Conservation (phyloP, 2,329 filamentous ascomycete genomes). For the Paecilomyces fulvus region DNA sequence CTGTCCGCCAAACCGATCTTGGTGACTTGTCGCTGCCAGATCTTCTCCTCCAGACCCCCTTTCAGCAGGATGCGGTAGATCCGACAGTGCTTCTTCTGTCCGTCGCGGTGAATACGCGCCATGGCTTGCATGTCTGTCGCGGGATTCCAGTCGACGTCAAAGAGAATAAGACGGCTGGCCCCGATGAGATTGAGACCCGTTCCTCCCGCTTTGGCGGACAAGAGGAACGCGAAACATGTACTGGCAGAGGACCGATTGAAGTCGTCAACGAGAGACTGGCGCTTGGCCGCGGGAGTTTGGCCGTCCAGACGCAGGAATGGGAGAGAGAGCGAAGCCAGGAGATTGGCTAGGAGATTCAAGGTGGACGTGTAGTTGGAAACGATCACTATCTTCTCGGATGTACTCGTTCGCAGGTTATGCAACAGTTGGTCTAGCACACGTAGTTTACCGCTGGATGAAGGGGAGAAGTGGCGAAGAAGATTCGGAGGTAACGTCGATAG, state of each 20-base stretch:
- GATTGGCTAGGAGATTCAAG: constrained; percentile 55
- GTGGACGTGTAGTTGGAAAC: constrained; percentile 72
- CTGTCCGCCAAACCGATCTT: constrained; percentile 63
- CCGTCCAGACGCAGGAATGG: constrained; percentile 62
- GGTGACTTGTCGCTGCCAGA: constrained; percentile 63
- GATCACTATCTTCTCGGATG: constrained; percentile 62
- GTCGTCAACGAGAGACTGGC: constrained; percentile 59
- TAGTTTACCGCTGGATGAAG: constrained; percentile 56
- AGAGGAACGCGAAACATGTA: constrained; percentile 59
- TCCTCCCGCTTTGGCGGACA: constrained; percentile 65
- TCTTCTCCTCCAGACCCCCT: constrained; percentile 65
- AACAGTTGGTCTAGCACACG: constrained; percentile 59
- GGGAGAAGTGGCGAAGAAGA: constrained; percentile 45
- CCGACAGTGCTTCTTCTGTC: constrained; percentile 58
- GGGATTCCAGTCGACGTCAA: constrained; percentile 70
- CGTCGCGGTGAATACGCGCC: constrained; percentile 65
- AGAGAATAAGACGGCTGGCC: constrained; percentile 60
- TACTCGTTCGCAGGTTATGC: constrained; percentile 51
- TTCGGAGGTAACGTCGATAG: constrained; percentile 48
- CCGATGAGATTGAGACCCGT: constrained; percentile 63
- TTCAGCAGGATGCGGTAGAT: constrained; percentile 63
- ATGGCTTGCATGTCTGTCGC: constrained; percentile 66
- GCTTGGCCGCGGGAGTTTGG: constrained; percentile 53
- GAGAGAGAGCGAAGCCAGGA: constrained; percentile 53
- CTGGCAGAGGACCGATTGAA: constrained; percentile 55